phyloP scores from a whole-genome alignment of 768 basidiomycete species.

The Fibroporia radiculosa region DNA sequence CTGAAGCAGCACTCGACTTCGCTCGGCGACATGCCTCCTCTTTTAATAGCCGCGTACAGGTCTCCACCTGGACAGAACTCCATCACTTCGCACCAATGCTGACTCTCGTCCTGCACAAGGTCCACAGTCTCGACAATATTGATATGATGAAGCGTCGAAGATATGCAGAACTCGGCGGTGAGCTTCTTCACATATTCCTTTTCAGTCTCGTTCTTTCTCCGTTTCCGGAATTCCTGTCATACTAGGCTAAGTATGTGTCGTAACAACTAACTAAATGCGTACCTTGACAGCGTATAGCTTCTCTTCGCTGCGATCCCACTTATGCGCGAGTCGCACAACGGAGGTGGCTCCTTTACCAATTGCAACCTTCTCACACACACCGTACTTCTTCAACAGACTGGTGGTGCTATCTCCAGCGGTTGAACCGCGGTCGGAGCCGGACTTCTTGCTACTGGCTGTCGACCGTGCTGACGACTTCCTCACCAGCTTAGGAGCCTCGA shows the following conservation, averaged over 20 bases:
- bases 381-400: conserved; percentile 82
- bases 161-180: conserved; percentile 98
- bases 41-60: conserved; percentile 98
- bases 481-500: conserved; percentile 68
- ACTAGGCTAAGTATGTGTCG: conserved; percentile 5
- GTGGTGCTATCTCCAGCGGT: conserved; percentile 45
- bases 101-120: conserved; percentile 94
- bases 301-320: conserved; percentile 96
- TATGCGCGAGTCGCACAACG: conserved; percentile 93
- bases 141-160: conserved; percentile 86
- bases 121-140: conserved; percentile 99
- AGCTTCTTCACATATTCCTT: conserved; percentile 99
- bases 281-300: conserved; percentile 98
- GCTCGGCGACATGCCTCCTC: conserved; percentile 83
- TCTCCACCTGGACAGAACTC: conserved; percentile 99
- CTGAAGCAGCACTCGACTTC: conserved; percentile 98
- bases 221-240: conserved; percentile 89
- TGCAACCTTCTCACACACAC: conserved; percentile 92
- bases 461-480: conserved; percentile 69
- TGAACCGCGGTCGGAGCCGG: conserved; percentile 53
- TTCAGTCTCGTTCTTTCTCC: conserved; percentile 96
- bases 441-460: conserved; percentile 52
- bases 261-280: conserved; percentile 15
- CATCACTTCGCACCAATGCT: conserved; percentile 99
- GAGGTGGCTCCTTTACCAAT: conserved; percentile 99